Base-by-base conservation (phyloP, 352 stramenopile species). In the Globisporangium barbulae region DNA sequence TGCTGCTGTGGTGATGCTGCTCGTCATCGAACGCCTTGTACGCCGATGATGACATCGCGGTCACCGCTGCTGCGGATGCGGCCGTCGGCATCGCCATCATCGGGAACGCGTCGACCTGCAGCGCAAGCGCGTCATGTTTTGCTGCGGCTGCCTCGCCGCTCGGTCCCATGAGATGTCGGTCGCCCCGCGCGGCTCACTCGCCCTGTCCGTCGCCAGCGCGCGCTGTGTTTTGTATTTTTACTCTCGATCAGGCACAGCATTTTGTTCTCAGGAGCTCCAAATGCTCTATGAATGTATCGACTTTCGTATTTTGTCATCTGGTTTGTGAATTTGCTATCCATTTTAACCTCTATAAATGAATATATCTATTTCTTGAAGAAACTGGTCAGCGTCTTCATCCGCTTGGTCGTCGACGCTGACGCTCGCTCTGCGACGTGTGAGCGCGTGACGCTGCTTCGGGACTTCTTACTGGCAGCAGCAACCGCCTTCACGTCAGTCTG, bases 301-400 rank as follows among this genome's bases (percentile, higher is more conserved):
- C 30, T 9, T 48, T 30, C 50, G 44, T n/a, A 33, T 59, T 53
- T 68, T 17, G 1, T 45, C 25, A 3, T 35, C n/a, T 12, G 25
- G 12, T 52, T 57, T 61, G 12, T n/a, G 15, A 15, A 22, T 2
- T 13, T 45, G 5, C 10, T 31, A 35, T 65, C 7, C 22, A 45
- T 22, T 10, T 10, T 9, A 1, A 57, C 10, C 54, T 73, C 47
- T 59, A 68, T 67, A 61, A 52, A 63, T 56, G 39, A n/a, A 64
- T 63, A 12, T 19, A 28, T 74, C 47, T 83, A 88, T 73, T 83
- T 83, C 37, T 72, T 81, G 66, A 93, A 91, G 54, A 89, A 93
- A 7, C 67, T 84, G 6, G 69, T 68, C 57, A 93, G 79, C 22
- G 76, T 78, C 72, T 86, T 89, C 54, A 83, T 53, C 22, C 76